Evolutionary conservation across 768 basidiomycete genomes (phyloP), one percentile per base, ranked within the genome.

Genomic region (Kwoniella dejecticola): DNA sequence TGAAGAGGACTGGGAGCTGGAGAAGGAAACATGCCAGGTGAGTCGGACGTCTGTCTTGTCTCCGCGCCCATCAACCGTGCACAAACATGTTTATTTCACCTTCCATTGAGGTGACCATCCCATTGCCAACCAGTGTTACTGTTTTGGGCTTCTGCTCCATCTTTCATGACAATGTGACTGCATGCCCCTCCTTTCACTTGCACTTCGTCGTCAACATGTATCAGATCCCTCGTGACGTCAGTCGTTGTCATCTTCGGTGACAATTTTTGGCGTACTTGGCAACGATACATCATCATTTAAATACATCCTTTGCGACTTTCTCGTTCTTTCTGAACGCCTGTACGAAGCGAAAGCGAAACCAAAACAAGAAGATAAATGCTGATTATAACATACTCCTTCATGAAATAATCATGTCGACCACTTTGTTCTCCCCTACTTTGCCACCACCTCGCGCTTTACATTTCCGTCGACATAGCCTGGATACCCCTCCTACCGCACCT

Each of bases 11-110:
- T 24, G 61, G 59, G 12, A 72, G 71, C 46, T 69, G 68, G 68
- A 33, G 68, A 29, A 50, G 54, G 40, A 69, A 69, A 48, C 66
- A 72, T 52, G 66, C 67, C 13, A 73, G 68, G 71, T 73, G 68
- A 73, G 71, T 68, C 8, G 19, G 8, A 42, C 17, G 31, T 13
- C 15, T 19, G n/a, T 52, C n/a, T 38, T 33, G 27, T 4, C 19
- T 31, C 2, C 23, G 12, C 31, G 15, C 49, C 17, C 23, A 45
- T 23, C 15, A n/a, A n/a, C 7, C 46, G 27, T 4, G 13, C 2
- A 26, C 12, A 23, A 17, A 7, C 41, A n/a, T 8, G 2, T 15
- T 17, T 31, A 33, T 27, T 33, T 31, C 12, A 26, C 23, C 8
- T 41, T 45, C n/a, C 41, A 36, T 41, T 26, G 38, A 21, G 21